Evolutionary conservation across 2,329 filamentous ascomycete species (phyloP), one percentile per base, ranked within the genome.

Genomic region (Sporothrix euskadiensis): DNA sequence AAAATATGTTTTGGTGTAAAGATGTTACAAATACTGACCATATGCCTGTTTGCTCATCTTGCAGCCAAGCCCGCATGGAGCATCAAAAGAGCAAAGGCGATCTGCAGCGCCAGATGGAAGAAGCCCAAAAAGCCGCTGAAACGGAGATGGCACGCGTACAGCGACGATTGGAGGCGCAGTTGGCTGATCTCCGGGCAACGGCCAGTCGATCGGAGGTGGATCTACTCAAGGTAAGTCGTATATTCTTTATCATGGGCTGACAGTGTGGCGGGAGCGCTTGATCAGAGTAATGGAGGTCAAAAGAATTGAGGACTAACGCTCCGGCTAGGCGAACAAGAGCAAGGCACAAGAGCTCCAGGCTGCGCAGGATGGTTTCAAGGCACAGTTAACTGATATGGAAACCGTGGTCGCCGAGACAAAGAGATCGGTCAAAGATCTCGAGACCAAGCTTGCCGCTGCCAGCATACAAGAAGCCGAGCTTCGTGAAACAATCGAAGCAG

Each of bases 171-270:
- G 90, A 92, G 59, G 88, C 87, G 0, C 89, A 92, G 77, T 84
- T 87, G 70, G 86, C 88, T n/a, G 89, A 91, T 75, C 80, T 92
- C 14, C 87, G 87, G 77, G 86, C 85, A 32, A 89, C 85, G 1
- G 85, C 91, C 39, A 88, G 86, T 72, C 85, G 86, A 61, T 81
- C 94, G 19, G 88, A 92, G 79, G 86, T 88, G 47, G 88, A 90
- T 76, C 76, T 91, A 14, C 85, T 88, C 80, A 90, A 89, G 84
- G 88, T 87, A 79, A 72, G 69, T 26, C n/a, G 22, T 19, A 30
- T 19, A 1, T 19, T n/a, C 5, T 5, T 10, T 10, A 30, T 52
- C 6, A 19, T 56, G 22, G 52, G 14, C 22, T 10, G 8, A n/a
- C 22, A 22, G 22, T 14, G 22, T 9, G 22, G 26, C 16, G 52